These are phyloP conservation scores for Cercospora sojina DNA, from an alignment of 2,329 filamentous ascomycete species.

Conservation along the genomic window DNA sequence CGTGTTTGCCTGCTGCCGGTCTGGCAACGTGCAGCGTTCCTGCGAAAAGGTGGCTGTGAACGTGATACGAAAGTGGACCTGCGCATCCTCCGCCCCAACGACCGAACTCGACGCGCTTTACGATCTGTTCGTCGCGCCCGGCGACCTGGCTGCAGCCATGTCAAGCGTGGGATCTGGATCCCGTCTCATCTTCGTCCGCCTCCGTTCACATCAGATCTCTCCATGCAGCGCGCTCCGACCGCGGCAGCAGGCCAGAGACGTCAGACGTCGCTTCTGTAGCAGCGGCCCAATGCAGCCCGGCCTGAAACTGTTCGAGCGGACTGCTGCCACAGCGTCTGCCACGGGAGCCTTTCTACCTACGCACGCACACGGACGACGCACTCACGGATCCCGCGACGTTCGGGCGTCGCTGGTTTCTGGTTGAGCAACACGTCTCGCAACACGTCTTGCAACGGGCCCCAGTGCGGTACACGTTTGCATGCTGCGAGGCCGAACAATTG, in stretches of 20 bases:
- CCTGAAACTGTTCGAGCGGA: conserved; percentile 10
- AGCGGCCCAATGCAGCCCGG: conserved; percentile 12
- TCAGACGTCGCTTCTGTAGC: conserved; percentile 11
- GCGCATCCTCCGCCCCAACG: conserved; percentile 2
- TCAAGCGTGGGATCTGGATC: conserved; percentile 3
- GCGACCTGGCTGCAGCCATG: conserved; percentile 23
- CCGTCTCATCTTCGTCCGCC: background rate
- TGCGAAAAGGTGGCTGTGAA: background rate
- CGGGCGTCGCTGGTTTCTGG: conserved; percentile 3
- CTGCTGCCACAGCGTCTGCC: conserved; percentile 18
- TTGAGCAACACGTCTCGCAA: conserved; percentile 3
- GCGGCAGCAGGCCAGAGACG: background rate
- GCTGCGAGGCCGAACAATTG: conserved; percentile 7
- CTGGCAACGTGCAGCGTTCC: background rate
- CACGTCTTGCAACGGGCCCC: conserved; percentile 6
- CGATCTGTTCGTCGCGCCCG: conserved; percentile 15
- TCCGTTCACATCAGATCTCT: background rate
- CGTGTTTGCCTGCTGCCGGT: background rate
- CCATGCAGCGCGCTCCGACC: background rate
- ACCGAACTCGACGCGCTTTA: conserved; percentile 7
- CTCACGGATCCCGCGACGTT: conserved; percentile 13
- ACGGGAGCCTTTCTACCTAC: conserved; percentile 6
- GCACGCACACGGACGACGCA: conserved; percentile 16
- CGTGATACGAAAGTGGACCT: conserved; percentile 5
- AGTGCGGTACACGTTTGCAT: conserved; percentile 14